A percentile compares a stretch with the other conserved stretches of the same genome.
Evolutionary conservation across 306 rosid genomes (phyloP).

Genomic region (Quercus bicolor): DNA sequence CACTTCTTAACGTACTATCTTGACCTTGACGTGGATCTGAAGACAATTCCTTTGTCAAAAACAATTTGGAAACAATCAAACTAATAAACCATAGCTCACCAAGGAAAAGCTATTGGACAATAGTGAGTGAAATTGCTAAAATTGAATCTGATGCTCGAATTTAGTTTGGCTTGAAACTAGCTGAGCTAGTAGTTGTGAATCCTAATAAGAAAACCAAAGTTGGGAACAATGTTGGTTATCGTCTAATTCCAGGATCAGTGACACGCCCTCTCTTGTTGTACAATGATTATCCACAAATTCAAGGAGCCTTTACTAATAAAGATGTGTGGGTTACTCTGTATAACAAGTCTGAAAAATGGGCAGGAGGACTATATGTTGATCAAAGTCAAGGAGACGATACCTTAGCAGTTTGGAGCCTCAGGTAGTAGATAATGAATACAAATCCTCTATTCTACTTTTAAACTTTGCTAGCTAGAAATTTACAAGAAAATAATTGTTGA

Average conservation of each 20-base stretch:
- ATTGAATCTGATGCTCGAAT: constrained; percentile 40
- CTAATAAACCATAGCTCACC: constrained; percentile 30
- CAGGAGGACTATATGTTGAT: constrained; percentile 33
- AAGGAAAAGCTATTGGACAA: constrained; percentile 59
- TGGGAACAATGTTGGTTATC: constrained; percentile 49
- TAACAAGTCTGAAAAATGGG: constrained; percentile 61
- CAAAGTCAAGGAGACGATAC: constrained; percentile 50
- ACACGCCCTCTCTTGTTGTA: constrained; percentile 29
- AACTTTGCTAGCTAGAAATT: too few species aligned
- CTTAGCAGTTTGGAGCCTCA: constrained; percentile 38
- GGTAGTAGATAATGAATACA: background rate
- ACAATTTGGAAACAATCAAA: constrained; percentile 32
- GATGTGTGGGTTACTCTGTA: constrained; percentile 51
- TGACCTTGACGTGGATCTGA: constrained; percentile 54
- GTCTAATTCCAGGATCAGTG: constrained; percentile 33
- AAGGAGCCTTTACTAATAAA: constrained; percentile 49
- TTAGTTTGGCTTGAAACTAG: constrained; percentile 24
- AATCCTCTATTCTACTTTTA: background rate
- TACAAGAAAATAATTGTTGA: background rate
- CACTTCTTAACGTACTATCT: constrained; percentile 56
- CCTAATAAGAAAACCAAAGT: constrained; percentile 40
- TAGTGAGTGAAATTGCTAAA: constrained; percentile 13
- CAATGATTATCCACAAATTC: constrained; percentile 56
- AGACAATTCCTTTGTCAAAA: constrained; percentile 50
- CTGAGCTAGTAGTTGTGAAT: constrained; percentile 43